phyloP scores from a whole-genome alignment of 2,329 filamentous ascomycete species.

The Camillea tinctor region DNA sequence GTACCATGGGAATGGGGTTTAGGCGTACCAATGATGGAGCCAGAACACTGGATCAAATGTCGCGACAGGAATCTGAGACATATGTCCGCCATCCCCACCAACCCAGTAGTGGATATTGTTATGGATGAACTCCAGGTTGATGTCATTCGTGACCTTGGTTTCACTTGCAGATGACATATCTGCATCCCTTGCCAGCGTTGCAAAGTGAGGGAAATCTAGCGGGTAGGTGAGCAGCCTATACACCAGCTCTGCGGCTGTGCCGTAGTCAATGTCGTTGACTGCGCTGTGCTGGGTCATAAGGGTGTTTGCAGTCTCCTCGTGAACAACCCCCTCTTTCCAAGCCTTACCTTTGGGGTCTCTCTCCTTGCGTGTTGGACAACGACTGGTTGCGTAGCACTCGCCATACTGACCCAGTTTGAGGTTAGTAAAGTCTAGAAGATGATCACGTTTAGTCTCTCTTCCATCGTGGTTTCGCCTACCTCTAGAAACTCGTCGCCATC shows the following conservation, averaged over 20 bases:
- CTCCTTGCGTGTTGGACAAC: conserved; percentile 9
- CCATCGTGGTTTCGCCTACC: conserved; percentile 1
- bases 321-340: conserved; percentile 13
- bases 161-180: conserved; percentile 2
- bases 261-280: conserved; percentile 8
- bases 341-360: background rate
- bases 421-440: background rate
- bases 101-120: conserved; percentile 37
- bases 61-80: conserved; percentile 53
- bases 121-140: conserved; percentile 40
- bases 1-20: background rate
- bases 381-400: conserved; percentile 15
- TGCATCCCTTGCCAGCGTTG: conserved; percentile 14
- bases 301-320: conserved; percentile 9
- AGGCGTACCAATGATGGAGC: conserved; percentile 56
- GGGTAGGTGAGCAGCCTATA: conserved; percentile 17
- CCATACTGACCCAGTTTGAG: conserved; percentile 8
- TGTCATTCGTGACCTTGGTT: conserved; percentile 8
- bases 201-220: conserved; percentile 17
- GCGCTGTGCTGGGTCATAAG: conserved; percentile 5
- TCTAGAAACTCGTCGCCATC: conserved; percentile 12
- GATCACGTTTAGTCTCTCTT: background rate
- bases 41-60: conserved; percentile 65
- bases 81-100: conserved; percentile 46
- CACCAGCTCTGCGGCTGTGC: conserved; percentile 12